A percentile compares a stretch with the other conserved stretches of the same genome.
Evolutionary conservation across 2,329 filamentous ascomycete genomes (phyloP).

Genomic region (Xylariaceae sp.): DNA sequence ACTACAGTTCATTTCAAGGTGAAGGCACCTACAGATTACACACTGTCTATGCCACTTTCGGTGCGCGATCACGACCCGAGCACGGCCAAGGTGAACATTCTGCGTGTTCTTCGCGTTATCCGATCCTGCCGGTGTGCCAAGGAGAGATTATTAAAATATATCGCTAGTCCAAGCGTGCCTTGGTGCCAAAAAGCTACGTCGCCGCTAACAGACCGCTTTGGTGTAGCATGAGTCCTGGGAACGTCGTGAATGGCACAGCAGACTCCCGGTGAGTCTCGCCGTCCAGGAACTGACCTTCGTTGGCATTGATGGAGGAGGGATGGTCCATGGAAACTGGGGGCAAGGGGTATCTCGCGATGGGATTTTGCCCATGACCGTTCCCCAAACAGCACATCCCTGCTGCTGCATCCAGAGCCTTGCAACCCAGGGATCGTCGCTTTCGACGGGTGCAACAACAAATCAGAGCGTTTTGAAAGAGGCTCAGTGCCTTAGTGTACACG

Average conservation of each 20-base stretch:
- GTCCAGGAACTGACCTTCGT: background rate
- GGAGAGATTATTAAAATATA: constrained; percentile 6
- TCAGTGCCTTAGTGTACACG: no score
- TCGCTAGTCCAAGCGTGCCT: constrained; percentile 7
- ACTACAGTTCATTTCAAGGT: constrained; percentile 15
- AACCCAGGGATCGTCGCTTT: constrained; percentile 8
- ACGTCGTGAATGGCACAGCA: background rate
- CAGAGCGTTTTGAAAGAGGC: background rate
- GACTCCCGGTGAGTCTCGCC: constrained; percentile 3
- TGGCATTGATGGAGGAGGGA: constrained; percentile 5
- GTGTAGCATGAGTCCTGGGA: background rate
- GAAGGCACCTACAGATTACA: constrained; percentile 13
- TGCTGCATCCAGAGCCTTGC: constrained; percentile 2
- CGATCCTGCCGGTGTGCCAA: background rate
- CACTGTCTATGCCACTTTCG: constrained; percentile 8
- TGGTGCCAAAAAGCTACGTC: constrained; percentile 10
- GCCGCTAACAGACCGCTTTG: constrained; percentile 4
- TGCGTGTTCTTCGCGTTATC: no score
- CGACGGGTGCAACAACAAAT: constrained; percentile 4
- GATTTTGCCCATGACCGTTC: no score
- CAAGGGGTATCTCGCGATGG: background rate
- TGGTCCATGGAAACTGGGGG: constrained; percentile 2
- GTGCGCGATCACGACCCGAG: no score
- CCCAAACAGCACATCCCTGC: constrained; percentile 7
- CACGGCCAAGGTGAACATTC: no score